These are phyloP conservation scores for Leishmania amazonensis DNA, from an alignment of 208 protist species.

Conservation along the genomic window DNA sequence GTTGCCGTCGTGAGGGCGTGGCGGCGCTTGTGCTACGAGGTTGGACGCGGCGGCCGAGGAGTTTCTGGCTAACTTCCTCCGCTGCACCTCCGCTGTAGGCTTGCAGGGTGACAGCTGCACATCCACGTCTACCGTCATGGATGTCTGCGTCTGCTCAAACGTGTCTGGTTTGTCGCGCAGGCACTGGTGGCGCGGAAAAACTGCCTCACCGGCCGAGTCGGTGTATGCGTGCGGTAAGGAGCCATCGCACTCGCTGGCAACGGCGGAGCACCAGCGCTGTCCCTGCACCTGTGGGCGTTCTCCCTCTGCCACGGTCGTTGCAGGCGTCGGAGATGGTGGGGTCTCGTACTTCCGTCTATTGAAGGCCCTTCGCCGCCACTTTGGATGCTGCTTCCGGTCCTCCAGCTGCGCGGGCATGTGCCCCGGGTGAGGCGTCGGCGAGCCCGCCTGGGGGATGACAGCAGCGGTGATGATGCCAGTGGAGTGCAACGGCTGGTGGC, in stretches of 20 bases:
- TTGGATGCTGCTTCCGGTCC: neutral
- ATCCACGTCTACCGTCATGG: slow-evolving; percentile 29
- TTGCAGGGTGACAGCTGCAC: slow-evolving; percentile 5
- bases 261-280: neutral
- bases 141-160: slow-evolving; percentile 21
- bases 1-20: neutral
- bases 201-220: slow-evolving; percentile 9
- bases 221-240: slow-evolving; percentile 17
- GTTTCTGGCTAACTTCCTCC: neutral
- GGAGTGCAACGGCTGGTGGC: neutral
- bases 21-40: neutral
- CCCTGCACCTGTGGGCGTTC: neutral
- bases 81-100: neutral
- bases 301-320: neutral
- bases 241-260: slow-evolving; percentile 2
- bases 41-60: neutral
- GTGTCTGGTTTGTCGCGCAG: slow-evolving; percentile 2
- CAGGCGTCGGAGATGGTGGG: neutral
- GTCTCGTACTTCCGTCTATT: neutral
- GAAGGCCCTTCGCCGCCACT: neutral
- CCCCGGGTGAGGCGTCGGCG: neutral
- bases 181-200: slow-evolving; percentile 1
- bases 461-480: neutral
- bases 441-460: neutral
- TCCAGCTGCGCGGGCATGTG: neutral